Evolutionary conservation across 768 basidiomycete genomes (phyloP).

Genomic region (Tricholoma sp.): DNA sequence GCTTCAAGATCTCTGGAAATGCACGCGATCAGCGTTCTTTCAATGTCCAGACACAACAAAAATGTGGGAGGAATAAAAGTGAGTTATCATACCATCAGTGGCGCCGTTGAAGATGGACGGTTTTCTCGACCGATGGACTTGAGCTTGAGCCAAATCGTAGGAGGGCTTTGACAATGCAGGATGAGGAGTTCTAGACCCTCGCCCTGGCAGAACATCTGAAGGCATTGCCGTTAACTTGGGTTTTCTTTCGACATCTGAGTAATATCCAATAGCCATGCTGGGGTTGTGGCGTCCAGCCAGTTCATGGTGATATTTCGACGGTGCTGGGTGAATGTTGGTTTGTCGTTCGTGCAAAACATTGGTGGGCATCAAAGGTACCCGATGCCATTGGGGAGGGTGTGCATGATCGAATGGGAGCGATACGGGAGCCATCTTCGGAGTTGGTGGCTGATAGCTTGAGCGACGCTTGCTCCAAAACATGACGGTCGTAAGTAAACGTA

Average conservation of each 20-base stretch:
- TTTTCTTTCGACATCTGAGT: conserved; percentile 15
- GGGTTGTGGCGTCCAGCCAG: not conserved
- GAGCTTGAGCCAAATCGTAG: not conserved
- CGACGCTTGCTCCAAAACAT: conserved; percentile 30
- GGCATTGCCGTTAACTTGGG: conserved; percentile 16
- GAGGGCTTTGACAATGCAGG: conserved; percentile 4
- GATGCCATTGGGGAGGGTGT: conserved; percentile 16
- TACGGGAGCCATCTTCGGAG: conserved; percentile 26
- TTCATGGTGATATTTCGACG: not conserved
- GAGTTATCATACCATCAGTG: conserved; percentile 2
- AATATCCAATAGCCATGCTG: not conserved
- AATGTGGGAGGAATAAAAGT: not conserved
- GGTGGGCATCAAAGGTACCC: conserved; percentile 5
- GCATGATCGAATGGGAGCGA: conserved; percentile 25
- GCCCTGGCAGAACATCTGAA: conserved; percentile 16
- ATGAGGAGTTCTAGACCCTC: conserved; percentile 19
- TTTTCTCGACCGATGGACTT: conserved; percentile 4
- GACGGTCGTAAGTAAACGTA: conserved; percentile 13
- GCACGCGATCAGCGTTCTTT: not conserved
- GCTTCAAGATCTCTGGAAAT: conserved; percentile 6
- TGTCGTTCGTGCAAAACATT: not conserved
- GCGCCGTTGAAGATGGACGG: conserved; percentile 4
- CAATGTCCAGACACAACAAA: not conserved
- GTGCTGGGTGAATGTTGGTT: not conserved
- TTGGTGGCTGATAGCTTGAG: conserved; percentile 25